A percentile compares a stretch with the other conserved stretches of the same genome.
phyloP scores from a whole-genome alignment of 2,329 filamentous ascomycete genomes.

The Colletotrichum lindemuthianum region DNA sequence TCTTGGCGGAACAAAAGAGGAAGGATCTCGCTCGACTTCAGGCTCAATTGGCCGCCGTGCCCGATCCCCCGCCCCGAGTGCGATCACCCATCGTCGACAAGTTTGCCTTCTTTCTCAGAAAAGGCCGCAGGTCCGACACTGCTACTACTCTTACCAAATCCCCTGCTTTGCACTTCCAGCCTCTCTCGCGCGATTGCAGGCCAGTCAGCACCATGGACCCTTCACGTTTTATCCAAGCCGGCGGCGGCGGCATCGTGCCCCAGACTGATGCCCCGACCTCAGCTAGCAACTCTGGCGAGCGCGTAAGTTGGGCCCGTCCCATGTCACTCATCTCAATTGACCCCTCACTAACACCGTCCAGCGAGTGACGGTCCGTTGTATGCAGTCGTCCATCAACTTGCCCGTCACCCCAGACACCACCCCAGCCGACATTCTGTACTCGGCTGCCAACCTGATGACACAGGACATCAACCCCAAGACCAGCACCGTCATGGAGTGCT shows the following conservation, averaged over 20 bases:
- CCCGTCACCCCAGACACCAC: slow-evolving; percentile 80
- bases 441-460: slow-evolving; percentile 70
- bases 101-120: slow-evolving; percentile 56
- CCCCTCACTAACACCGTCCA: slow-evolving; percentile 47
- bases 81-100: slow-evolving; percentile 59
- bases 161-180: slow-evolving; percentile 19
- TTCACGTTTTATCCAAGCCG: slow-evolving; percentile 52
- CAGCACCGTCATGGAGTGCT: slow-evolving; percentile 82
- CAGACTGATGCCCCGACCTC: slow-evolving; percentile 80
- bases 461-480: slow-evolving; percentile 71
- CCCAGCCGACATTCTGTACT: slow-evolving; percentile 75
- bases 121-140: slow-evolving; percentile 51
- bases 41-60: slow-evolving; percentile 51
- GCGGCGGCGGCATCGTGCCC: slow-evolving; percentile 57
- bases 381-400: slow-evolving; percentile 75
- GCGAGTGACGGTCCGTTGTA: slow-evolving; percentile 78
- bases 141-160: slow-evolving; percentile 35
- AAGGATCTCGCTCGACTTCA: slow-evolving; percentile 58
- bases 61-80: slow-evolving; percentile 46
- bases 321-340: not conserved
- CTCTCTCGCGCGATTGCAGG: slow-evolving; percentile 21
- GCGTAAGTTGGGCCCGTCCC: slow-evolving; percentile 61
- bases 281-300: slow-evolving; percentile 81
- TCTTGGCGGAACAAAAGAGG: slow-evolving; percentile 60
- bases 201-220: slow-evolving; percentile 31